phyloP scores from a whole-genome alignment of 1,284 basidiomycete genomes.

The Cyathus pygmaeus region DNA sequence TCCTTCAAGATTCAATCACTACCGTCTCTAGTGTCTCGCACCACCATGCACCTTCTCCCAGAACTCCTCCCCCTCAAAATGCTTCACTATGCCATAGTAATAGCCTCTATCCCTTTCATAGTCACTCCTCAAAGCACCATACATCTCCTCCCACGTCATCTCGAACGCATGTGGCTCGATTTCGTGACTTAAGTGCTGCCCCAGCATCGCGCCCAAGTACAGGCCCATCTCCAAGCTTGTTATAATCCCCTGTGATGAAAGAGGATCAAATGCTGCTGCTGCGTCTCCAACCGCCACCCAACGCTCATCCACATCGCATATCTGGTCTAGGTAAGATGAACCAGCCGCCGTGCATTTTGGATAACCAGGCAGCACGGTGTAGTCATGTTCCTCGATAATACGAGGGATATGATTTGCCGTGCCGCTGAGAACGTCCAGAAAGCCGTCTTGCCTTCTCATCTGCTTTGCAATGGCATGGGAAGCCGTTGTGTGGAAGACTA shows the following conservation, averaged over 20 bases:
- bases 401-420: constrained; percentile 26
- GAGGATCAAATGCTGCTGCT: constrained; percentile 49
- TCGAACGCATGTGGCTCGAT: neutral
- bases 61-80: neutral
- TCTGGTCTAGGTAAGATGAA: constrained; percentile 33
- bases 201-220: neutral
- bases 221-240: constrained; percentile 39
- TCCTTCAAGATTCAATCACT: too few relatives aligned
- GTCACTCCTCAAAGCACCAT: neutral
- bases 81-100: neutral
- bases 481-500: constrained; percentile 43
- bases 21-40: too few relatives aligned
- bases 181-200: neutral
- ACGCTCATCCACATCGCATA: constrained; percentile 15
- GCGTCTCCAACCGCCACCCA: constrained; percentile 50
- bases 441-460: constrained; percentile 37
- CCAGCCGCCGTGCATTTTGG: constrained; percentile 39
- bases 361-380: constrained; percentile 18
- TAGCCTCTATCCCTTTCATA: neutral
- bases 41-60: neutral
- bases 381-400: constrained; percentile 22
- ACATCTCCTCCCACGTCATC: neutral
- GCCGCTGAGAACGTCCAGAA: constrained; percentile 34
- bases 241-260: constrained; percentile 50
- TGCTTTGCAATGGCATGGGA: constrained; percentile 32